Evolutionary conservation across 2,329 filamentous ascomycete species (phyloP), one percentile per base, ranked within the genome.

Genomic region (Monilinia polystroma): DNA sequence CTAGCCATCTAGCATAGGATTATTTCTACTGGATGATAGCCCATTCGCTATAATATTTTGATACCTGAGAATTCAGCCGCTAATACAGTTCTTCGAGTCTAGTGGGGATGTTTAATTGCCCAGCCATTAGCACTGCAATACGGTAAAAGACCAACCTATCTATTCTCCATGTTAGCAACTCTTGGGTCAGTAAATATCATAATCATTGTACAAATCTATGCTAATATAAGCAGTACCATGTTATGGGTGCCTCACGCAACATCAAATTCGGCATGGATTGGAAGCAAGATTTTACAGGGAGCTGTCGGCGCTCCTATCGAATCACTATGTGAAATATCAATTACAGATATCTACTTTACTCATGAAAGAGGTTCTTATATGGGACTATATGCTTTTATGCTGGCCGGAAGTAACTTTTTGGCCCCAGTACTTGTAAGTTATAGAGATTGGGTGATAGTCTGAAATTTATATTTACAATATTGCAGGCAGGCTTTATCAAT

Each of bases 111-210:
- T 69, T 73, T 85, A 3, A 75, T 85, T 53, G 84, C 81, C 80
- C 83, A 85, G 70, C 82, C 83, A 3, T 72, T 85, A 41, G 83
- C 83, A 0, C 72, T 84, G 23, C 80, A 81, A 58, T 84, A 82
- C 68, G 83, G 83, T n/a, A 72, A 72, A 56, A 59, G 72, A 16
- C 69, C 70, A 10, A 68, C 72, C 4, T 74, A 73, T 56, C 66
- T 74, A 16, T 68, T 74, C 38, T 72, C 71, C 5, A 67, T 73
- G 65, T 63, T 79, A 80, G 74, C 72, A 56, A 76, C 70, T 16
- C 69, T 74, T 45, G 70, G 70, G 29, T 63, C 12, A 66, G 67
- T 58, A n/a, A 26, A 45, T 18, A 4, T 47, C 41, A 16, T 41
- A 29, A 11, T 12, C 2, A 58, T 51, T 45, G 18, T 20, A 14